phyloP scores from a whole-genome alignment of 176 grass and related monocot species.

The Typha latifolia region DNA sequence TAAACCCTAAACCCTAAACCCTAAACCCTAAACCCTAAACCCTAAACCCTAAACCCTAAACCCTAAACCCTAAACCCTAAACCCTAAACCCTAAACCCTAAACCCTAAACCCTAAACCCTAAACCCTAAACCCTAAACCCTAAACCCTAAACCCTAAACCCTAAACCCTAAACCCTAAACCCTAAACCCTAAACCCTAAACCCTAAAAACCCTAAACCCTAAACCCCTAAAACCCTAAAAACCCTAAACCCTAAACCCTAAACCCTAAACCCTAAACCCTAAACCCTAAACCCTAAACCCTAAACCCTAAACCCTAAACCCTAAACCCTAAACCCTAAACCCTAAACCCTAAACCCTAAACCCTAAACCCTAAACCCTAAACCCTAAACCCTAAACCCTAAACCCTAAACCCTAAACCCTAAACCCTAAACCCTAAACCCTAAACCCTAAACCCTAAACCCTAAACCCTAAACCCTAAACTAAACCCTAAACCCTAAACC shows the following conservation, averaged over 20 bases:
- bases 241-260: constrained; percentile 1
- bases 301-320: constrained; percentile 13
- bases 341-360: constrained; percentile 18
- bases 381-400: constrained; percentile 8
- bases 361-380: constrained; percentile 17
- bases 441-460: constrained; percentile 22
- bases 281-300: not conserved
- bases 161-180: not conserved
- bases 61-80: constrained; percentile 10
- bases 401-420: constrained; percentile 1
- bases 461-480: constrained; percentile 24
- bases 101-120: constrained; percentile 2
- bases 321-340: constrained; percentile 17
- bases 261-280: not conserved
- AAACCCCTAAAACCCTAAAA: not conserved
- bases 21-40: too few species aligned
- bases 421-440: constrained; percentile 15
- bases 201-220: constrained; percentile 1
- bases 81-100: constrained; percentile 9
- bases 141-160: not conserved
- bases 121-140: not conserved
- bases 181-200: constrained; percentile 2
- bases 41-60: constrained; percentile 10
- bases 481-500: too few species aligned
- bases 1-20: constrained; percentile 14